phyloP scores from a whole-genome alignment of 129 eudicot genomes.

The Pulicaria dysenterica region DNA sequence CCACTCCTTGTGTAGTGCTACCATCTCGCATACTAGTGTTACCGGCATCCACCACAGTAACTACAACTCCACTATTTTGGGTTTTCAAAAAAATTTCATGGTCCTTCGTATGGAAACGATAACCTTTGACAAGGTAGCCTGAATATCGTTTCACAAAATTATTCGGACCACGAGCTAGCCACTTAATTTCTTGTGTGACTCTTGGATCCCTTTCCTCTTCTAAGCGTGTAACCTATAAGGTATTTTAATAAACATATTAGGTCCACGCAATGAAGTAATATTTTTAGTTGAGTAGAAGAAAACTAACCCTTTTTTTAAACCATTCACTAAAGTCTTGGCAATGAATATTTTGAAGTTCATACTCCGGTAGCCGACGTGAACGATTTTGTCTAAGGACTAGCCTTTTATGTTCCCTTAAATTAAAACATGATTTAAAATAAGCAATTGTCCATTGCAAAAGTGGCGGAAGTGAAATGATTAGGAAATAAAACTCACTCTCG shows the following conservation, averaged over 20 bases:
- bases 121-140: slow-evolving; percentile 13
- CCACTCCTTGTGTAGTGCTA: background rate
- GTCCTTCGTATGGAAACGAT: background rate
- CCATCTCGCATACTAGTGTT: no score
- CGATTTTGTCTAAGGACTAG: background rate
- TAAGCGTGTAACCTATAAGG: background rate
- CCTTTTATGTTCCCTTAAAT: background rate
- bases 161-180: slow-evolving; percentile 12
- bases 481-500: background rate
- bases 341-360: background rate
- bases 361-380: background rate
- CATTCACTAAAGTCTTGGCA: background rate
- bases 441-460: background rate
- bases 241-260: background rate
- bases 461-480: background rate
- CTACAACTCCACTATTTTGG: slow-evolving; percentile 14
- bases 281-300: background rate
- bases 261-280: background rate
- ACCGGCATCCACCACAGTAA: slow-evolving; percentile 4
- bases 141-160: slow-evolving; percentile 1
- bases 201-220: background rate
- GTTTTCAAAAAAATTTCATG: background rate
- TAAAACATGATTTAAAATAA: background rate
- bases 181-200: background rate
- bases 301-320: slow-evolving; percentile 1